Base-by-base conservation (phyloP, 441 rosid species). In the Flueggea neowawraea region DNA sequence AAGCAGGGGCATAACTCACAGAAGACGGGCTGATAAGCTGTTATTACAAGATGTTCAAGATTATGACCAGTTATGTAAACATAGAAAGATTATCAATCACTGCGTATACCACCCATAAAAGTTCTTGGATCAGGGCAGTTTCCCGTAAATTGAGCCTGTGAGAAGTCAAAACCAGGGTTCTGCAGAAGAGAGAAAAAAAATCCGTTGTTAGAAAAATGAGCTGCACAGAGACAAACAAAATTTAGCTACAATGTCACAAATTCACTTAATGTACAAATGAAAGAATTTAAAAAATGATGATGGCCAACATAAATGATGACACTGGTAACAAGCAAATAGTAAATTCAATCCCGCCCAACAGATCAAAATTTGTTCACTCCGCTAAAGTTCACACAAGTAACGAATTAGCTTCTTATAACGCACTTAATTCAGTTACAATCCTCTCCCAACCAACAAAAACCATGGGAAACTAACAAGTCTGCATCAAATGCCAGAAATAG, bases 161-260 rank as follows among this genome's bases (percentile, higher is more conserved):
- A 87, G 74, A 87, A 87, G 73, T 87, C 90, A 61, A 87, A 87
- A 51, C 90, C 90, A 9, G 88, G 93, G 62, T 87, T 87, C 90
- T 87, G 90, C 71, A 69, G 13, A 51, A 36, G 6, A 36, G 41
- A 8, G 41, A 8, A 69, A 63, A 10, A 58, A 71, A 13, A 11
- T 13, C 57, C 10, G 57, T 55, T 12, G 64, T 41, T 50, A 68
- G 57, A 65, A 59, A 4, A 16, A 5, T 17, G n/a, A 57, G 43
- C 28, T 31, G 36, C 66, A 41, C 31, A 33, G 54, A 16, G 13
- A 28, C 69, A 13, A 16, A 5, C 41, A 36, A 8, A 36, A 36
- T 36, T 47, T 47, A 47, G 50, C 45, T 6, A 11, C 45, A 43
- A 43, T 6, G 45, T 43, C 45, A 43, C 8, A 43, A 43, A 6